Evolutionary conservation across 2,329 filamentous ascomycete genomes (phyloP).

Genomic region (Raffaelea deltoideospora): DNA sequence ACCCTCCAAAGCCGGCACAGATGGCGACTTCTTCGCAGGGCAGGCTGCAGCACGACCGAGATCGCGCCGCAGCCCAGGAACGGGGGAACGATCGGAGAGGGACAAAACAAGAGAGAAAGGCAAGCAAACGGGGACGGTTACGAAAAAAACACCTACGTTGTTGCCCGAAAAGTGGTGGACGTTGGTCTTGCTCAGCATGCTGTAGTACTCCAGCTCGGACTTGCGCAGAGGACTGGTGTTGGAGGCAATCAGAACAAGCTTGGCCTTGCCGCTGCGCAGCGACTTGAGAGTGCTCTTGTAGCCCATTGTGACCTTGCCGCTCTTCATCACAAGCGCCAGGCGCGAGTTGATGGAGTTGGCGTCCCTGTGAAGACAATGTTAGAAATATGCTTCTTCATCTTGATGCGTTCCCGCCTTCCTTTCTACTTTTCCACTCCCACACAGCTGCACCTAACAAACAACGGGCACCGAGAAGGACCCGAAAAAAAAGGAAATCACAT

Average conservation of each 20-base stretch:
- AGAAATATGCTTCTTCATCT: not conserved
- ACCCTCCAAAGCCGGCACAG: constrained; percentile 76
- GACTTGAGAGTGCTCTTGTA: constrained; percentile 54
- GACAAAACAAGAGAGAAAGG: constrained; percentile 7
- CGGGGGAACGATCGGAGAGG: too few relatives aligned
- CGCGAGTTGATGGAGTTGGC: constrained; percentile 30
- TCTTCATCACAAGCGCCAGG: constrained; percentile 49
- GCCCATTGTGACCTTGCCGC: constrained; percentile 69
- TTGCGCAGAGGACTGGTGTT: constrained; percentile 98
- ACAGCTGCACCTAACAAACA: not conserved
- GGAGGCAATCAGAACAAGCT: constrained; percentile 80
- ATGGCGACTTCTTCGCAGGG: constrained; percentile 82
- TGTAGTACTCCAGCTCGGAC: constrained; percentile 92
- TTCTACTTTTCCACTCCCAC: not conserved
- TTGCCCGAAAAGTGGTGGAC: constrained; percentile 97
- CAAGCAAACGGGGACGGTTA: too few relatives aligned
- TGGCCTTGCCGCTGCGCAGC: constrained; percentile 62
- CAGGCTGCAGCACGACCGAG: constrained; percentile 21
- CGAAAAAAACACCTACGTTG: constrained; percentile 65
- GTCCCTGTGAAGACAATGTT: constrained; percentile 5
- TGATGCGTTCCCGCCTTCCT: too few relatives aligned
- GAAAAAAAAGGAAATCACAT: not conserved
- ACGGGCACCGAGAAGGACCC: too few relatives aligned
- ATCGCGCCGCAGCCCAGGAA: not conserved
- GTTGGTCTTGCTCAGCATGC: constrained; percentile 81